Conservation (phyloP, 495 filamentous ascomycete species). For the Hyphodiscus hymeniophilus region DNA sequence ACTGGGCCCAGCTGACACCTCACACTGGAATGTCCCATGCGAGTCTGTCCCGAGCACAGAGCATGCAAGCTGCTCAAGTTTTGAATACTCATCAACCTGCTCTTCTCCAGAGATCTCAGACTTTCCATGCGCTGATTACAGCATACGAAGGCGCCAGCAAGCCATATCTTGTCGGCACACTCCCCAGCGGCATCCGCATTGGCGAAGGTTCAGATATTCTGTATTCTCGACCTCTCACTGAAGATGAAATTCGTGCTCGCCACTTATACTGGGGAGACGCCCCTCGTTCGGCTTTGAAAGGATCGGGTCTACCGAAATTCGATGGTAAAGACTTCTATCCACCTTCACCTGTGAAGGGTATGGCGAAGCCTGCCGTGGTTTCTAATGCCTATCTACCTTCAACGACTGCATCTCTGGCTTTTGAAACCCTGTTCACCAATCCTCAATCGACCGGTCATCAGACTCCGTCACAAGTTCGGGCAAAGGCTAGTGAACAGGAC, state of each 20-base stretch:
- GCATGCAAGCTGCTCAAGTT: constrained; percentile 4
- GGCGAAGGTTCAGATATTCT: constrained; percentile 29
- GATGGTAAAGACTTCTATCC: constrained; percentile 51
- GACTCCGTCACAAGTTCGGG: constrained; percentile 2
- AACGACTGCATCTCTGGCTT: not conserved
- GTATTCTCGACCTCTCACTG: constrained; percentile 38
- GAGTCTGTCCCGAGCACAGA: constrained; percentile 9
- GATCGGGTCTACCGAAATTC: constrained; percentile 38
- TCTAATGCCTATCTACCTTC: not conserved
- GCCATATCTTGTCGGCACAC: constrained; percentile 22
- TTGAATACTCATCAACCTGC: not conserved
- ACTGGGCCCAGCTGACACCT: constrained; percentile 4
- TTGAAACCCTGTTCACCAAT: constrained; percentile 12
- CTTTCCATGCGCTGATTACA: constrained; percentile 6
- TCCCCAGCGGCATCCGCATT: constrained; percentile 9
- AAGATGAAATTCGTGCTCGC: constrained; percentile 39
- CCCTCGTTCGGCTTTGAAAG: constrained; percentile 29
- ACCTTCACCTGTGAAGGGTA: constrained; percentile 37
- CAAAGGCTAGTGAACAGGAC: not conserved
- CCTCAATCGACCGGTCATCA: constrained; percentile 13
- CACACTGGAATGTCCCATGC: not conserved
- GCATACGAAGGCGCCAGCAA: not conserved
- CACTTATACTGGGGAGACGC: constrained; percentile 43
- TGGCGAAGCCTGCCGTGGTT: not conserved
- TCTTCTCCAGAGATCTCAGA: constrained; percentile 4